Conservation (phyloP, 371 early-diverging fungal genomes). For the Actinomortierella ambigua region DNA sequence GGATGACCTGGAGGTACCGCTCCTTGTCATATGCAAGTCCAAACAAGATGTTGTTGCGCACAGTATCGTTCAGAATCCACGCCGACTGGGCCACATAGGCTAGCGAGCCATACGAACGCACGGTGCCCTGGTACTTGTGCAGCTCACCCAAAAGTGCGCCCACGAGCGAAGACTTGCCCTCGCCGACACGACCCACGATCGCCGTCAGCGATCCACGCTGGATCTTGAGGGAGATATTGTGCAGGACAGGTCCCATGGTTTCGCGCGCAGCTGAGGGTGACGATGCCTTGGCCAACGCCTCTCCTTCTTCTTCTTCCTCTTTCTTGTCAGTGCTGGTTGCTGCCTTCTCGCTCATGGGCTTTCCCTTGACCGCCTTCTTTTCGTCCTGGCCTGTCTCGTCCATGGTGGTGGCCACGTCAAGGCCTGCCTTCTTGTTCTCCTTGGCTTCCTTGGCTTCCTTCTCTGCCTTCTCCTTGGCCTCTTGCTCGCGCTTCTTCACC, state of each 20-base stretch:
- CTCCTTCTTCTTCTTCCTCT: conserved; percentile 55
- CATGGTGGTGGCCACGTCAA: too few relatives aligned
- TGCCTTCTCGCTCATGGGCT: too few relatives aligned
- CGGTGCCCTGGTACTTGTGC: conserved; percentile 41
- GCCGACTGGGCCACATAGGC: conserved; percentile 82
- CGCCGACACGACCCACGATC: conserved; percentile 84
- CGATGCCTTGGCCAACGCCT: too few relatives aligned
- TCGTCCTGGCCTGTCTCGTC: too few relatives aligned
- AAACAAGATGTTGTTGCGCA: conserved; percentile 90
- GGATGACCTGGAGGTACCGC: conserved; percentile 61
- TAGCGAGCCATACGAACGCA: conserved; percentile 48
- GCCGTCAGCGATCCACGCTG: conserved; percentile 67
- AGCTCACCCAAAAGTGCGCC: conserved; percentile 85
- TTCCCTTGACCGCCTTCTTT: too few relatives aligned
- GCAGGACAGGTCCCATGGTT: conserved; percentile 51
- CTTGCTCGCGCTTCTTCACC: conserved; percentile 1
- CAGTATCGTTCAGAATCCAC: conserved; percentile 87
- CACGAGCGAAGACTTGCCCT: conserved; percentile 83
- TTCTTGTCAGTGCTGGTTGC: conserved; percentile 37
- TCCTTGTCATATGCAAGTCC: conserved; percentile 73
- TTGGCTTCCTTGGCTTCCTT: neutral
- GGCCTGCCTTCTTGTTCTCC: too few relatives aligned
- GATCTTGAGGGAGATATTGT: conserved; percentile 64
- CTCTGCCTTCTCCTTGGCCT: conserved; percentile 6
- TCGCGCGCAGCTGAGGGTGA: too few relatives aligned